Evolutionary conservation across 768 basidiomycete genomes (phyloP).

Genomic region (Pholiota conissans): DNA sequence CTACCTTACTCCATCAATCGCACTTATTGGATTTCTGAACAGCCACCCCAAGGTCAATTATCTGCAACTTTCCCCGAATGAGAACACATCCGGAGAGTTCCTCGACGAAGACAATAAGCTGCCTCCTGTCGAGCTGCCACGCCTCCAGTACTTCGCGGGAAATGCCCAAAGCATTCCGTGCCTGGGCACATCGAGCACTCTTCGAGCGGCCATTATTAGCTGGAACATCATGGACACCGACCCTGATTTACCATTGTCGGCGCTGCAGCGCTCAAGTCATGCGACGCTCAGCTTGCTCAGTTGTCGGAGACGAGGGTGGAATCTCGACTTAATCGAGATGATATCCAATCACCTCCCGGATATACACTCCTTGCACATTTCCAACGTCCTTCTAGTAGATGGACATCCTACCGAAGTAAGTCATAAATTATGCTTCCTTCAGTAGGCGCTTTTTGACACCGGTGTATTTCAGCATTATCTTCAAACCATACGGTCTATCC

Average conservation of each 20-base stretch:
- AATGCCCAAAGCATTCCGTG: slow-evolving; percentile 31
- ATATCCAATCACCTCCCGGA: slow-evolving; percentile 33
- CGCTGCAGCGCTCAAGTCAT: slow-evolving; percentile 31
- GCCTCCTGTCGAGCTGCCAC: slow-evolving; percentile 27
- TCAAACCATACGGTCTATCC: slow-evolving; percentile 22
- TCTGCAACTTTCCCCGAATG: slow-evolving; percentile 35
- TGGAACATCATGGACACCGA: slow-evolving; percentile 34
- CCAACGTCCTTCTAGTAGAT: slow-evolving; percentile 36
- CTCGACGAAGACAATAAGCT: slow-evolving; percentile 7
- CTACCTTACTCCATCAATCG: slow-evolving; percentile 28
- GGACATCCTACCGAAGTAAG: slow-evolving; percentile 29
- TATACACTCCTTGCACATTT: slow-evolving; percentile 32
- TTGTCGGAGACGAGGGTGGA: slow-evolving; percentile 39
- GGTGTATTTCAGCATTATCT: slow-evolving; percentile 30
- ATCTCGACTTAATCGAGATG: slow-evolving; percentile 35
- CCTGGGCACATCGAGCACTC: slow-evolving; percentile 23
- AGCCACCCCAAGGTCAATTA: slow-evolving; percentile 33
- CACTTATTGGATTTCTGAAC: slow-evolving; percentile 33
- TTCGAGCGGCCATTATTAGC: slow-evolving; percentile 36
- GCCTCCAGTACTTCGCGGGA: slow-evolving; percentile 36
- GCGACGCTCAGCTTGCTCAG: slow-evolving; percentile 33
- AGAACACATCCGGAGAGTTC: slow-evolving; percentile 15
- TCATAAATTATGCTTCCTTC: neutral
- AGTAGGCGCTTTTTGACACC: too few relatives aligned
- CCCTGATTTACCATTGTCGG: slow-evolving; percentile 28